Evolutionary conservation across 176 grass and related monocot genomes (phyloP), one percentile per base, ranked within the genome.

Genomic region (Oryza longistaminata): DNA sequence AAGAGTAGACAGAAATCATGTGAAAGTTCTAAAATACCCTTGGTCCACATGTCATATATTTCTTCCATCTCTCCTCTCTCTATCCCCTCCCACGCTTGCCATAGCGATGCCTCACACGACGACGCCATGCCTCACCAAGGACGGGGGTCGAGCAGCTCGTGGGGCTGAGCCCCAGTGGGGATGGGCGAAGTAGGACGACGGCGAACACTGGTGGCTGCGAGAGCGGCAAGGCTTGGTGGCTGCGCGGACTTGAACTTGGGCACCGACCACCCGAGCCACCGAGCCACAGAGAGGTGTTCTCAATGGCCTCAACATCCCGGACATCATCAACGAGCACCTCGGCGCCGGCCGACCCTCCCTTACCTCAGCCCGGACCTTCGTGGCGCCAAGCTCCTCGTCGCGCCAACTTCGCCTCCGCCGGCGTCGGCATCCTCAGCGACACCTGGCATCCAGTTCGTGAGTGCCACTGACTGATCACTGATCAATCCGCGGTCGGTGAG

Each of bases 381-480:
- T 8, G 93, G 88, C 6, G n/a, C 88, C 40, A 93, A 93, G 80
- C 93, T 98, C 16, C 85, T 98, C 17, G 85, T 95, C 0, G 96
- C 70, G 96, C 96, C 21, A 98, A 98, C 85, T 98, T 98, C 76
- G 96, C 96, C 50, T 98, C 96, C 0, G 96, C 96, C 2, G 93
- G 96, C 61, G 85, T 95, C 34, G 93, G 96, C 58, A 98, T 98
- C 70, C 96, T 98, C 70, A 95, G 95, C 50, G 96, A 98, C 85
- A 98, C 96, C 0, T n/a, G 96, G 96, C 43, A 87, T 95, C 61
- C 96, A 98, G 81, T 98, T 98, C 21, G 96, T 95, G 76, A 55
- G 90, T 29, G 40, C 3, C 6, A 8, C 7, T 35, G 29, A 35
- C 34, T 40, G 11, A 15, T 31, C 29, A 31, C 3, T 5, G 48